Conservation (phyloP, 352 stramenopile species). For the Phytophthora brassicae region DNA sequence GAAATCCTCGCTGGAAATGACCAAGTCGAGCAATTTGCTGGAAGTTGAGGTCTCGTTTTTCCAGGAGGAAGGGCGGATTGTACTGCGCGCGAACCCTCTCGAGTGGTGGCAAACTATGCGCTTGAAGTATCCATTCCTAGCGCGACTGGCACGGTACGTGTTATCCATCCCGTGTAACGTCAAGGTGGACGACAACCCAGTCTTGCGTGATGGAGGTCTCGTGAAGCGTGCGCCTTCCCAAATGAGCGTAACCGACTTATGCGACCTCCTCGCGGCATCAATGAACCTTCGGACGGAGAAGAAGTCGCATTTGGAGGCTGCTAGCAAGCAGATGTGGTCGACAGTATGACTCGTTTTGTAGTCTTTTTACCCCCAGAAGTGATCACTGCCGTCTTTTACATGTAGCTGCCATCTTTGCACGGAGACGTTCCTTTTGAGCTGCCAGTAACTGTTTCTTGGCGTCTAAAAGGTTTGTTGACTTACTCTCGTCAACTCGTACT, state of each 20-base stretch:
- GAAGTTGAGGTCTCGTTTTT: constrained; percentile 83
- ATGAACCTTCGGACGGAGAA: constrained; percentile 64
- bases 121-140: constrained; percentile 81
- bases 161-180: constrained; percentile 63
- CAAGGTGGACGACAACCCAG: constrained; percentile 51
- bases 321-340: constrained; percentile 57
- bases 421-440: constrained; percentile 68
- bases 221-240: constrained; percentile 36
- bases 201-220: constrained; percentile 46
- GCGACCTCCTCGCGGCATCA: constrained; percentile 46
- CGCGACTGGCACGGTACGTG: constrained; percentile 63
- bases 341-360: constrained; percentile 33
- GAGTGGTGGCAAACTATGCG: constrained; percentile 79
- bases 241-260: constrained; percentile 45
- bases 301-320: constrained; percentile 39
- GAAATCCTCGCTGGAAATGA: constrained; percentile 67
- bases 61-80: constrained; percentile 64
- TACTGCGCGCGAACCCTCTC: constrained; percentile 59
- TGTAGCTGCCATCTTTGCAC: constrained; percentile 63
- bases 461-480: constrained; percentile 24
- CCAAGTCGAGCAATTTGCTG: constrained; percentile 74
- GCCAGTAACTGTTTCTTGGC: constrained; percentile 57
- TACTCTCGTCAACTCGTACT: background rate
- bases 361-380: background rate
- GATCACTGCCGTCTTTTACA: constrained; percentile 23